Evolutionary conservation across 169 alveolate species (phyloP).

Genomic region (Cardiosporidium cionae): DNA sequence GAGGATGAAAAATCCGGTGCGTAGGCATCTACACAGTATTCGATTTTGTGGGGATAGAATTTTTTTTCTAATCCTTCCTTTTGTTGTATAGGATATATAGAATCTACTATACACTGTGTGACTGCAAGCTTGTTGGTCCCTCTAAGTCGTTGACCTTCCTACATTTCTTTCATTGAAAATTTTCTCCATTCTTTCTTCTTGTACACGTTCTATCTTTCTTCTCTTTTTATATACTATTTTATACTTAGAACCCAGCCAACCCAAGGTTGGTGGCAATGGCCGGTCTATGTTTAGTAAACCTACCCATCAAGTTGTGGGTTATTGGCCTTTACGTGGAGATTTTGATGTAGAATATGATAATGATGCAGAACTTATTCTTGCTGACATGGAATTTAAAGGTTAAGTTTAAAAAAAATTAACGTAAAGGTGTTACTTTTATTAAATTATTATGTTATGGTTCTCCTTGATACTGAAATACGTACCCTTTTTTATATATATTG

Average conservation of each 20-base stretch:
- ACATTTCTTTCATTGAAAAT: background rate
- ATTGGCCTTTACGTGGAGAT: constrained; percentile 95
- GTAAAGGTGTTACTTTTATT: too few relatives aligned
- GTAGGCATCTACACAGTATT: too few relatives aligned
- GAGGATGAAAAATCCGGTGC: background rate
- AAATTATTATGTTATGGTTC: background rate
- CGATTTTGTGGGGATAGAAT: too few relatives aligned
- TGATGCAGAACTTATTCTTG: constrained; percentile 93
- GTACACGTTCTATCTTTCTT: background rate
- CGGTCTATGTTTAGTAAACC: constrained; percentile 32
- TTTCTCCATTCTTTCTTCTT: background rate
- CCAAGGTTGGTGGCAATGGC: background rate
- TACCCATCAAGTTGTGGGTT: constrained; percentile 79
- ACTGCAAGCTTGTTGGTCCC: too few relatives aligned
- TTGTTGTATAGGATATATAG: too few relatives aligned
- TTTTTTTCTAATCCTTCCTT: too few relatives aligned
- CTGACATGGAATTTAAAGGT: constrained; percentile 93
- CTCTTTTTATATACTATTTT: background rate
- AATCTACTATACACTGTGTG: too few relatives aligned
- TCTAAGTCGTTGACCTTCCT: background rate
- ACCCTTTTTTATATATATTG: background rate
- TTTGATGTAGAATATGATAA: constrained; percentile 95
- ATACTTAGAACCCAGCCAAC: too few relatives aligned
- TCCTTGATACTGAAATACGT: background rate
- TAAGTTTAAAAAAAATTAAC: too few relatives aligned